Percentiles rank a stretch among this genome's conserved stretches.
phyloP scores from a whole-genome alignment of 2,329 filamentous ascomycete genomes.

The Sordariomycetes sp. region DNA sequence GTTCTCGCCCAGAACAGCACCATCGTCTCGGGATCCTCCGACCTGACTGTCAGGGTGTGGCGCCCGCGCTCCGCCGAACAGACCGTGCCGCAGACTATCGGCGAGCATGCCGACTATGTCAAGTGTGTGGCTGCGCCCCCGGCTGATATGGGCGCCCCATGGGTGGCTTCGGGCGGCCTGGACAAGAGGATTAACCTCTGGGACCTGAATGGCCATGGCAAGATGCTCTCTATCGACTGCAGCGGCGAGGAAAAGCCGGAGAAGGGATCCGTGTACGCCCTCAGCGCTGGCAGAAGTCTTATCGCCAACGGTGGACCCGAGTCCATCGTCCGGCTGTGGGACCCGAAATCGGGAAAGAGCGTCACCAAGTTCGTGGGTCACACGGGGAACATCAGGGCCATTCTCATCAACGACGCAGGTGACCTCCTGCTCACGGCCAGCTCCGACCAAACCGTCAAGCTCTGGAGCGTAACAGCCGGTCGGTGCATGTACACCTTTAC shows the following conservation, averaged over 20 bases:
- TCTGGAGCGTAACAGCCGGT: slow-evolving; percentile 93
- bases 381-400: slow-evolving; percentile 85
- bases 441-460: slow-evolving; percentile 93
- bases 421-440: slow-evolving; percentile 91
- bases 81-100: slow-evolving; percentile 55
- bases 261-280: slow-evolving; percentile 91
- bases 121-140: slow-evolving; percentile 79
- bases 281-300: slow-evolving; percentile 69
- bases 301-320: slow-evolving; percentile 90
- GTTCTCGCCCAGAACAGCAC: slow-evolving; percentile 65
- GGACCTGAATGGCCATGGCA: slow-evolving; percentile 82
- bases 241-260: slow-evolving; percentile 72
- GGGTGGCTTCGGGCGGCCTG: slow-evolving; percentile 89
- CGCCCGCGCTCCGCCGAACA: slow-evolving; percentile 56
- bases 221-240: slow-evolving; percentile 78
- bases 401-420: slow-evolving; percentile 78
- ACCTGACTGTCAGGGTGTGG: slow-evolving; percentile 89
- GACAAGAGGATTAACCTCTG: slow-evolving; percentile 88
- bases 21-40: slow-evolving; percentile 84
- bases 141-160: slow-evolving; percentile 51
- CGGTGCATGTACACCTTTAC: slow-evolving; percentile 96
- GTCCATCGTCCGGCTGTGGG: slow-evolving; percentile 86
- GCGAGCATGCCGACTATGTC: slow-evolving; percentile 90
- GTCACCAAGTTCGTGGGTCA: slow-evolving; percentile 96
- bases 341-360: slow-evolving; percentile 75